Percentiles rank a stretch among this genome's conserved stretches.
Evolutionary conservation across 1,139 yeast species (phyloP).

Genomic region (Petasospora fabianii): DNA sequence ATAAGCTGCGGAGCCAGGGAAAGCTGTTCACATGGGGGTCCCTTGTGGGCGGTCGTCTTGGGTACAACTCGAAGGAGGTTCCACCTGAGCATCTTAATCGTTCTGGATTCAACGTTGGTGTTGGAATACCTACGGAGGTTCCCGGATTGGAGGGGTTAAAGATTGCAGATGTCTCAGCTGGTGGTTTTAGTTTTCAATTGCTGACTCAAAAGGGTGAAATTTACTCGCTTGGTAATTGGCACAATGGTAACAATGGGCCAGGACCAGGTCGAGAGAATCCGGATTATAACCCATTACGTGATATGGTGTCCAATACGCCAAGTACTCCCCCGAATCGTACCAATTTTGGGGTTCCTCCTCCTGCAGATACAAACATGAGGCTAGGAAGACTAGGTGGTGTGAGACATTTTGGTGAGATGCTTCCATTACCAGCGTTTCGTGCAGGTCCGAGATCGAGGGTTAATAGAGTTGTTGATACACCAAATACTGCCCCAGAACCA

Average conservation of each 20-base stretch:
- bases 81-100: slow-evolving; percentile 29
- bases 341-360: slow-evolving; percentile 4
- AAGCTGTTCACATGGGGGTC: slow-evolving; percentile 65
- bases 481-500: neutral
- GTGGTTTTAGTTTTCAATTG: slow-evolving; percentile 66
- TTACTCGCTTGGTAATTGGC: slow-evolving; percentile 54
- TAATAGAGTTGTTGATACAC: no score
- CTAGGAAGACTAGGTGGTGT: slow-evolving; percentile 6
- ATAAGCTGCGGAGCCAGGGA: slow-evolving; percentile 41
- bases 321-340: no score
- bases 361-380: neutral
- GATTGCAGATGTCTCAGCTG: slow-evolving; percentile 55
- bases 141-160: slow-evolving; percentile 32
- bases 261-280: slow-evolving; percentile 23
- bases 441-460: no score
- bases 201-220: slow-evolving; percentile 52
- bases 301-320: no score
- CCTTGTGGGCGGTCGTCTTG: slow-evolving; percentile 52
- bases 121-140: slow-evolving; percentile 42
- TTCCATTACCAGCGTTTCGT: no score
- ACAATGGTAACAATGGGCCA: slow-evolving; percentile 38
- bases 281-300: neutral
- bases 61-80: slow-evolving; percentile 32
- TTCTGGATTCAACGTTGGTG: slow-evolving; percentile 33
- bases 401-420: neutral